These are phyloP conservation scores for Acrocalymma vagum DNA, from an alignment of 2,329 filamentous ascomycete species.

Conservation along the genomic window DNA sequence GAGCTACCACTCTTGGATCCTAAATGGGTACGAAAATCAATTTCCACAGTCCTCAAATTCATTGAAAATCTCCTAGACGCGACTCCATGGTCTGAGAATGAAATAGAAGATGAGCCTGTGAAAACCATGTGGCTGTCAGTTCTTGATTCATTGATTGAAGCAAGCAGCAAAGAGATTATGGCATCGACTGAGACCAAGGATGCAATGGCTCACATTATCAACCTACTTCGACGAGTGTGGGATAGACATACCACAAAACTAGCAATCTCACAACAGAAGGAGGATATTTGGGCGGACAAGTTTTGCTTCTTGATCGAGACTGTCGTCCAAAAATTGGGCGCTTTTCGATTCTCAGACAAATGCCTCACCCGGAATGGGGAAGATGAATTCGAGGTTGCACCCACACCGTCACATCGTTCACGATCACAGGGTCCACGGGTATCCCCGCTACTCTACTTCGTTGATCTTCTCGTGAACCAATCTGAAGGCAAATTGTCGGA, in stretches of 20 bases:
- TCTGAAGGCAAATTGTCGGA: slow-evolving; percentile 47
- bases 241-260: slow-evolving; percentile 55
- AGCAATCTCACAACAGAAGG: slow-evolving; percentile 40
- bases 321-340: slow-evolving; percentile 60
- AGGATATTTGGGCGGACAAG: slow-evolving; percentile 56
- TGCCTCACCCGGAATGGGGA: slow-evolving; percentile 61
- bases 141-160: slow-evolving; percentile 69
- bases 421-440: slow-evolving; percentile 59
- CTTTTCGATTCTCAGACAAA: slow-evolving; percentile 60
- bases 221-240: slow-evolving; percentile 76
- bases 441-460: slow-evolving; percentile 72
- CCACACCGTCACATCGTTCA: slow-evolving; percentile 71
- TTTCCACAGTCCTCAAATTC: slow-evolving; percentile 69
- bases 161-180: slow-evolving; percentile 87
- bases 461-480: slow-evolving; percentile 65
- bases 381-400: slow-evolving; percentile 68
- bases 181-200: slow-evolving; percentile 83
- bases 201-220: slow-evolving; percentile 77
- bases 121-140: slow-evolving; percentile 70
- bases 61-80: slow-evolving; percentile 63
- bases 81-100: slow-evolving; percentile 54
- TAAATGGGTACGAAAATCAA: slow-evolving; percentile 84
- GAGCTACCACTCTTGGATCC: slow-evolving; percentile 86
- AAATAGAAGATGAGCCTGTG: slow-evolving; percentile 55
- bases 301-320: slow-evolving; percentile 61